Conservation (phyloP, 345 rosid species). For the Arabis hirsuta region DNA sequence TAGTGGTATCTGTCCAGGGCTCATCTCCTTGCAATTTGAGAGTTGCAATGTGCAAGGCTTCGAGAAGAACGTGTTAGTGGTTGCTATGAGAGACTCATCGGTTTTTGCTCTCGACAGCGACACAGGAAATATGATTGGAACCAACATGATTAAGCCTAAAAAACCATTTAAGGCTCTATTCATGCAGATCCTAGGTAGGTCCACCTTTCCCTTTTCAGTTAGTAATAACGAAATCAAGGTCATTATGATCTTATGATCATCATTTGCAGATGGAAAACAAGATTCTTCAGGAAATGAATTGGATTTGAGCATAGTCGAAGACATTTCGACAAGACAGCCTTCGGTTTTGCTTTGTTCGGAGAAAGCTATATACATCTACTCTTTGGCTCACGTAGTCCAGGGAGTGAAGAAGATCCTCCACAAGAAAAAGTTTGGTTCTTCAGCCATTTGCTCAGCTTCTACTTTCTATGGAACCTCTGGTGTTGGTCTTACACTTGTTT, state of each 20-base stretch:
- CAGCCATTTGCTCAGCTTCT: constrained; percentile 84
- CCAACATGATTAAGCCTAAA: constrained; percentile 68
- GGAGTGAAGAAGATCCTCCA: constrained; percentile 80
- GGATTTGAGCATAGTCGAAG: constrained; percentile 51
- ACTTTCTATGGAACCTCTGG: constrained; percentile 58
- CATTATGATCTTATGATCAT: constrained; percentile 20
- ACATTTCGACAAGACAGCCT: constrained; percentile 53
- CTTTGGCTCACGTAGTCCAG: constrained; percentile 69
- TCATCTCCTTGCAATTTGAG: constrained; percentile 68
- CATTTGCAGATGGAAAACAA: constrained; percentile 59
- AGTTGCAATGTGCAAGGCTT: constrained; percentile 73
- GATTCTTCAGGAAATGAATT: constrained; percentile 43
- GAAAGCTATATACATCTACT: constrained; percentile 82
- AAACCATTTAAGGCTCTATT: constrained; percentile 80
- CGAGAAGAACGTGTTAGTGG: constrained; percentile 75
- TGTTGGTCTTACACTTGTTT: constrained; percentile 75
- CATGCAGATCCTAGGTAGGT: constrained; percentile 76
- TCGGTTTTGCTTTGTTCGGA: constrained; percentile 74
- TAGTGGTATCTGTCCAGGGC: constrained; percentile 68
- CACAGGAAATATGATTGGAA: constrained; percentile 68
- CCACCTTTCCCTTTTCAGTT: background rate
- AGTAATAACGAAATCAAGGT: background rate
- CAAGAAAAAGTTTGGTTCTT: constrained; percentile 82
- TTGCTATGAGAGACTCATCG: constrained; percentile 84
- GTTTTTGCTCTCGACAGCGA: constrained; percentile 73